phyloP scores from a whole-genome alignment of 2,329 filamentous ascomycete genomes.

The Cryphonectria parasitica region DNA sequence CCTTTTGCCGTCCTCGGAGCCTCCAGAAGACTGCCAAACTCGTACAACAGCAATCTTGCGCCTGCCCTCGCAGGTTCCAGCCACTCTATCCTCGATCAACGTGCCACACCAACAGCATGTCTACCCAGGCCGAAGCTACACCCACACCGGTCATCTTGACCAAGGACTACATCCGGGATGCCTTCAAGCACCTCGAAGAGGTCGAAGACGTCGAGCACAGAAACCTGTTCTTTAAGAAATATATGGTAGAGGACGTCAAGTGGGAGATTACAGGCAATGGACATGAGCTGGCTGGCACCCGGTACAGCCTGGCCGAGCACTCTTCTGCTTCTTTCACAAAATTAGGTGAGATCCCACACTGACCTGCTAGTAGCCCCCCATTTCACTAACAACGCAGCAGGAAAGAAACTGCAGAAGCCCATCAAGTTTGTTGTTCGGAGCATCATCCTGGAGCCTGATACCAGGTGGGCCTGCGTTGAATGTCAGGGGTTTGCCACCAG shows the following conservation, averaged over 20 bases:
- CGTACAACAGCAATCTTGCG: background rate
- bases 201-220: background rate
- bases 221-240: constrained; percentile 10
- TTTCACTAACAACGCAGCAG: background rate
- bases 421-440: constrained; percentile 10
- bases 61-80: background rate
- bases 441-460: constrained; percentile 15
- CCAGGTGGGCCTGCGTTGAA: constrained; percentile 13
- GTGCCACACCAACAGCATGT: constrained; percentile 7
- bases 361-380: too few species aligned
- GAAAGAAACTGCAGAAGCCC: constrained; percentile 7
- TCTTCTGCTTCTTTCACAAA: constrained; percentile 10
- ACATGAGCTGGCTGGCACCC: constrained; percentile 12
- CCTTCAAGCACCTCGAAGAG: constrained; percentile 8
- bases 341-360: constrained; percentile 8
- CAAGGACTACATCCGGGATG: constrained; percentile 10
- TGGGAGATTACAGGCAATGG: constrained; percentile 10
- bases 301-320: constrained; percentile 8
- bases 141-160: constrained; percentile 5
- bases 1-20: constrained; percentile 1
- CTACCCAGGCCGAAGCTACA: background rate
- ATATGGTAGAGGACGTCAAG: constrained; percentile 1
- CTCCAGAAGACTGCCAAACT: background rate
- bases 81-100: background rate
- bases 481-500: constrained; percentile 14